A percentile compares a stretch with the other conserved stretches of the same genome.
phyloP scores from a whole-genome alignment of 2,329 filamentous ascomycete species.

The Cladosporium sp. region DNA sequence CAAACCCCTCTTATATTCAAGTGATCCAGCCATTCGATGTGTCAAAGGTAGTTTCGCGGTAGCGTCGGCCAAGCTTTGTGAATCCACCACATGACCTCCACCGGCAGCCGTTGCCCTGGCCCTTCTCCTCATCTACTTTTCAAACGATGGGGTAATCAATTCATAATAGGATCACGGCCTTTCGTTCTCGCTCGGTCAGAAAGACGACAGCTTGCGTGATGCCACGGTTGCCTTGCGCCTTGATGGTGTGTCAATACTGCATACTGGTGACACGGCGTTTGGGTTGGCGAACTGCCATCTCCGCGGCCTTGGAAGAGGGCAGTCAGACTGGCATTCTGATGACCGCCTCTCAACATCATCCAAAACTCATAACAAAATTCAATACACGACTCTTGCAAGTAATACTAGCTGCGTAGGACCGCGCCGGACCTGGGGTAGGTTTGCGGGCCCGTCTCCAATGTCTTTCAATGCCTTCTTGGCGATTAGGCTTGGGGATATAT shows the following conservation, averaged over 20 bases:
- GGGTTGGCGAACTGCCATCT: background rate
- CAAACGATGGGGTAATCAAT: conserved; percentile 11
- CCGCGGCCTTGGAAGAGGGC: conserved; percentile 7
- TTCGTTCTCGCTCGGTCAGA: too few species aligned
- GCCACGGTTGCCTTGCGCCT: too few species aligned
- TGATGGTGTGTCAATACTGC: background rate
- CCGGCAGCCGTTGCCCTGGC: background rate
- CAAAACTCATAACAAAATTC: too few species aligned
- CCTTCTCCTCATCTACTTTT: conserved; percentile 4
- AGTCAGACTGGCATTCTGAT: background rate
- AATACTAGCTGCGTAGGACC: background rate
- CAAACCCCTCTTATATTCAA: background rate
- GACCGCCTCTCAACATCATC: too few species aligned
- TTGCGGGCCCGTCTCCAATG: background rate
- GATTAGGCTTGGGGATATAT: conserved; percentile 6
- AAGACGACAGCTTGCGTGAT: too few species aligned
- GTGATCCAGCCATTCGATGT: conserved; percentile 9
- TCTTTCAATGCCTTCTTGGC: conserved; percentile 5
- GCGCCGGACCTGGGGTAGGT: conserved; percentile 11
- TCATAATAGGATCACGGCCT: conserved; percentile 1
- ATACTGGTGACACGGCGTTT: too few species aligned
- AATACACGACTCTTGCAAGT: too few species aligned
- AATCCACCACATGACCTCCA: conserved; percentile 11
- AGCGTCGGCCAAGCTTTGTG: conserved; percentile 7
- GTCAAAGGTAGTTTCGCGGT: conserved; percentile 1